A percentile compares a stretch with the other conserved stretches of the same genome.
Evolutionary conservation across 371 early-diverging fungal species (phyloP).

Genomic region (Encephalitozoon hellem): DNA sequence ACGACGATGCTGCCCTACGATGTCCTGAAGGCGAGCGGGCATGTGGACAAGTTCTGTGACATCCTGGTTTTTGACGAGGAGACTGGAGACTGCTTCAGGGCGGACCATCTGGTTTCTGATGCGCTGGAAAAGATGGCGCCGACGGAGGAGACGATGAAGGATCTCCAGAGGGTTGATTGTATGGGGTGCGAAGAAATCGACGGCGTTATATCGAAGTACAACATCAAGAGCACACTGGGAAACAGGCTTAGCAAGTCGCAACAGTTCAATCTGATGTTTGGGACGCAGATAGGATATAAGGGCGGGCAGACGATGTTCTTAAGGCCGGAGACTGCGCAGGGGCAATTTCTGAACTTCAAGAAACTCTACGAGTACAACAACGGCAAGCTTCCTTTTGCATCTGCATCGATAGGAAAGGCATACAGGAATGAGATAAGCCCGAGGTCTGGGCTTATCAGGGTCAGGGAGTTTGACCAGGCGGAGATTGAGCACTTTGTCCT

Average conservation of each 20-base stretch:
- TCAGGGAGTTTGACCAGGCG: conserved; percentile 96
- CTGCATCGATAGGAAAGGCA: conserved; percentile 89
- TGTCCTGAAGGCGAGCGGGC: conserved; percentile 95
- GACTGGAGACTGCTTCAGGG: conserved; percentile 81
- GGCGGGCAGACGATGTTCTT: conserved; percentile 72
- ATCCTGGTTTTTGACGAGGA: conserved; percentile 81
- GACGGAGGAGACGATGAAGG: conserved; percentile 68
- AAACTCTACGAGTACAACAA: conserved; percentile 87
- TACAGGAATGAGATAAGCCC: conserved; percentile 99
- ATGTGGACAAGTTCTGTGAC: conserved; percentile 97
- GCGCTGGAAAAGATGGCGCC: conserved; percentile 76
- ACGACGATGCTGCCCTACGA: conserved; percentile 88
- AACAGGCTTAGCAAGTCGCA: conserved; percentile 74
- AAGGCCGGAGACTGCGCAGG: conserved; percentile 98
- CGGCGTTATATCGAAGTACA: conserved; percentile 71
- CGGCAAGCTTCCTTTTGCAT: conserved; percentile 94
- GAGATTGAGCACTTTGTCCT: conserved; percentile 99
- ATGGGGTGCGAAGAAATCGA: conserved; percentile 65
- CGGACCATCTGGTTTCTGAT: conserved; percentile 90
- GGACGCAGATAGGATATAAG: conserved; percentile 89
- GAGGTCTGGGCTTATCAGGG: conserved; percentile 85
- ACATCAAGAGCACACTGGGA: conserved; percentile 67
- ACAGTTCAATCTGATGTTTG: conserved; percentile 98
- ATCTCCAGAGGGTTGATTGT: conserved; percentile 61
- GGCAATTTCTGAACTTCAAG: conserved; percentile 97